phyloP scores from a whole-genome alignment of 2,329 filamentous ascomycete genomes.

The Metarhizium album region DNA sequence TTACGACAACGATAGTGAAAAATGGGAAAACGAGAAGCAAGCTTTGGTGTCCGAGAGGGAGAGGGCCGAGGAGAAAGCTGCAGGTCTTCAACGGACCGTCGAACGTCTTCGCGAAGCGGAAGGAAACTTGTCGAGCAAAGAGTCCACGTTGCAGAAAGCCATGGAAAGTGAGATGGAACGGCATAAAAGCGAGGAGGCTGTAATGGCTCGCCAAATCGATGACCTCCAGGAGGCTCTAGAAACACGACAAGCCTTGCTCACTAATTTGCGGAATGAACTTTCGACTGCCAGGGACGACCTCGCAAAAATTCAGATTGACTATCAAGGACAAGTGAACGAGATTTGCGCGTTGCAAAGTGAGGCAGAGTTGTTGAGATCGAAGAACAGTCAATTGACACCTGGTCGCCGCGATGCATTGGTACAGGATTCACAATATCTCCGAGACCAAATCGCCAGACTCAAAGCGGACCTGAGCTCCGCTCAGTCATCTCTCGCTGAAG shows the following conservation, averaged over 20 bases:
- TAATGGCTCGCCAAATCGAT: conserved; percentile 62
- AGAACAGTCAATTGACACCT: conserved; percentile 1
- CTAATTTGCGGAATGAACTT: conserved; percentile 55
- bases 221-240: conserved; percentile 63
- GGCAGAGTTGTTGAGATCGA: conserved; percentile 56
- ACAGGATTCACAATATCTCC: conserved; percentile 51
- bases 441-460: conserved; percentile 50
- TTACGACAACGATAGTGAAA: conserved; percentile 60
- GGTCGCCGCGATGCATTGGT: conserved; percentile 42
- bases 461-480: conserved; percentile 51
- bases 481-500: conserved; percentile 43
- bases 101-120: conserved; percentile 59
- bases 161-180: conserved; percentile 62
- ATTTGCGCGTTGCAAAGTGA: conserved; percentile 62
- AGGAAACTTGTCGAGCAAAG: conserved; percentile 55
- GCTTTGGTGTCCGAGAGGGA: conserved; percentile 55
- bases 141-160: conserved; percentile 55
- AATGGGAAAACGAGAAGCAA: conserved; percentile 56
- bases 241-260: conserved; percentile 52
- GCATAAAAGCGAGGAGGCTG: conserved; percentile 59
- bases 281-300: conserved; percentile 58
- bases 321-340: conserved; percentile 52
- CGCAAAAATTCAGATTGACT: conserved; percentile 54
- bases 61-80: conserved; percentile 55
- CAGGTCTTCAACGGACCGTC: conserved; percentile 58